Base-by-base conservation (phyloP, 768 basidiomycete species). In the Pisolithus marmoratus region DNA sequence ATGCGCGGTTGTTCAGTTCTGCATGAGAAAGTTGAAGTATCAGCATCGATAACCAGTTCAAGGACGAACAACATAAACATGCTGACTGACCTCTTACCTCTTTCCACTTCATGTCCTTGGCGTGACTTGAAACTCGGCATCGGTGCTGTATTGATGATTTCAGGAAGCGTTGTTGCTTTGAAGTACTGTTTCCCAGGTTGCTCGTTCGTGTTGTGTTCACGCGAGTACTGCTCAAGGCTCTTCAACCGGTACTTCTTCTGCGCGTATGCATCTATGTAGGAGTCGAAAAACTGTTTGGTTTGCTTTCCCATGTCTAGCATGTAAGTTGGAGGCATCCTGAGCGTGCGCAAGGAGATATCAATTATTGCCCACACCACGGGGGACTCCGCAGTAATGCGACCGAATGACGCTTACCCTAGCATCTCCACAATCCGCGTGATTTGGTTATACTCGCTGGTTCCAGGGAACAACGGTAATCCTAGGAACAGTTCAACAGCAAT, bases 131-230 rank as follows among this genome's bases (percentile, higher is more conserved):
- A 85, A 17, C 81, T 79, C 9, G 90, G 86, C 78, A 95, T 86
- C n/a, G 94, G 92, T 41, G 96, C 94, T 40, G 87, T 87, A 66
- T 93, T 93, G 69, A 99, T 88, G 60, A 99, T 95, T 55, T 99
- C 96, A 2, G 91, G 93, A 38, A 99, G 71, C 19, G 90, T 86
- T 24, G 82, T 90, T 17, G 94, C 92, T 67, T 93, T 90, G 80
- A 99, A 98, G 68, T 98, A 99, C 69, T 98, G 95, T 70, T 99
- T 99, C 60, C 94, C 94, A 0, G 94, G 94, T 65, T 98, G 96
- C 65, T 99, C 96, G 57, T 94, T 87, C 15, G 90, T 87, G 55
- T 90, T 90, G 70, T 94, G 94, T 68, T 99, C 96, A 45, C 89
- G 78, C 5, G 92, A 90, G 67, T 97, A 99, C 67, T 98, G 94